These are phyloP conservation scores for Astrothelium macrocarpum DNA, from an alignment of 495 filamentous ascomycete species.

Conservation along the genomic window DNA sequence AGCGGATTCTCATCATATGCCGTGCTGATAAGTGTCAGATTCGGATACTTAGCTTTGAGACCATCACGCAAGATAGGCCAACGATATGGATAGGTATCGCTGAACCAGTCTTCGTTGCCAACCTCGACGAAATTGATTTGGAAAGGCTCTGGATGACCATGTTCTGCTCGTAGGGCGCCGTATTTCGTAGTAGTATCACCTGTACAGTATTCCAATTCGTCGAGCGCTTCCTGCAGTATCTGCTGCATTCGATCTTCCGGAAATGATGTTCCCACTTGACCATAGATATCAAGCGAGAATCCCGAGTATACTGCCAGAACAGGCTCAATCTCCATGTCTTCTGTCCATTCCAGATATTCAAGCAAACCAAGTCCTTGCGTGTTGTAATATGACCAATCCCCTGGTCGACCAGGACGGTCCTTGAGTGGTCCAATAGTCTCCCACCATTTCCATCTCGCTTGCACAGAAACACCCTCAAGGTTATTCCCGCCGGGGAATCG, in stretches of 20 bases:
- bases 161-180: conserved; percentile 37
- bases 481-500: conserved; percentile 58
- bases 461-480: conserved; percentile 25
- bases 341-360: conserved; percentile 58
- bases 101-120: conserved; percentile 49
- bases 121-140: conserved; percentile 42
- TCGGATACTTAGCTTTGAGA: conserved; percentile 40
- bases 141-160: conserved; percentile 42
- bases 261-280: conserved; percentile 7
- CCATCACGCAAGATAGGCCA: conserved; percentile 39
- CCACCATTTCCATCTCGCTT: conserved; percentile 57
- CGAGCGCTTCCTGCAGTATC: conserved; percentile 23
- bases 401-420: conserved; percentile 50
- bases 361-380: conserved; percentile 26
- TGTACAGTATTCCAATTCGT: conserved; percentile 25
- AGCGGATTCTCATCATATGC: conserved; percentile 27
- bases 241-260: conserved; percentile 15
- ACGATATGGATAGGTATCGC: conserved; percentile 37
- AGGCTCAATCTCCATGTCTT: conserved; percentile 50
- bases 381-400: conserved; percentile 49
- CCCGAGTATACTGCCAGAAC: conserved; percentile 51
- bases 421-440: conserved; percentile 55
- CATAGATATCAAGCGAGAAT: conserved; percentile 43
- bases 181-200: conserved; percentile 29
- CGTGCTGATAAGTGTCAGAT: conserved; percentile 39